A percentile compares a stretch with the other conserved stretches of the same genome.
Conservation (phyloP, 2,329 filamentous ascomycete species). For the Aotearoamyces nothofagi region DNA sequence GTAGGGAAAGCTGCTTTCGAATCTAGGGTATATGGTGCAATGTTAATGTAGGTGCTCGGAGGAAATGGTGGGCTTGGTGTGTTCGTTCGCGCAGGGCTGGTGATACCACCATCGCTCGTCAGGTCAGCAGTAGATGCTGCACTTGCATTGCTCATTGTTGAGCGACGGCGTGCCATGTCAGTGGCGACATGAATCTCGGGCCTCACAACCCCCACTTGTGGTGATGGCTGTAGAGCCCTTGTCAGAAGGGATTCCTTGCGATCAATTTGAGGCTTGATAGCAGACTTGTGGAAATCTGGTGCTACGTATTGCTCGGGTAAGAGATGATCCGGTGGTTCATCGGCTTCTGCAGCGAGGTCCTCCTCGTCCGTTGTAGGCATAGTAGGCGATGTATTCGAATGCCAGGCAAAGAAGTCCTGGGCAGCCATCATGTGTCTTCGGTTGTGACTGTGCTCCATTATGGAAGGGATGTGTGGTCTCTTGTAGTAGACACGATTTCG, state of each 20-base stretch:
- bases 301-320: slow-evolving; percentile 4
- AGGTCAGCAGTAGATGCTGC: slow-evolving; percentile 74
- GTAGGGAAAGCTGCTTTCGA: slow-evolving; percentile 8
- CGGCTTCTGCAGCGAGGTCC: slow-evolving; percentile 62
- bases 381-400: slow-evolving; percentile 22
- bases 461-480: slow-evolving; percentile 1
- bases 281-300: slow-evolving; percentile 18
- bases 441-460: not conserved
- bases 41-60: slow-evolving; percentile 31
- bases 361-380: slow-evolving; percentile 23
- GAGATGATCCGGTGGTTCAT: slow-evolving; percentile 67
- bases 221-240: slow-evolving; percentile 57
- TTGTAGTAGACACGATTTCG: slow-evolving; percentile 1
- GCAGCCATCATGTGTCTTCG: slow-evolving; percentile 12
- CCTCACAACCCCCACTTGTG: slow-evolving; percentile 36
- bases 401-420: slow-evolving; percentile 28
- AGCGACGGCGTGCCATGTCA: slow-evolving; percentile 22
- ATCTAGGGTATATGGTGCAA: slow-evolving; percentile 14
- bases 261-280: slow-evolving; percentile 30
- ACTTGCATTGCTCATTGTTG: slow-evolving; percentile 69
- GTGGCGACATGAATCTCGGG: slow-evolving; percentile 23
- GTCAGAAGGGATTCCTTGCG: slow-evolving; percentile 75
- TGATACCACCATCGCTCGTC: slow-evolving; percentile 86
- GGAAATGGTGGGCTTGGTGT: slow-evolving; percentile 79
- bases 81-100: slow-evolving; percentile 74